These are phyloP conservation scores for Dioscorea zingiberensis DNA, from an alignment of 106 monocot genomes.

Conservation along the genomic window DNA sequence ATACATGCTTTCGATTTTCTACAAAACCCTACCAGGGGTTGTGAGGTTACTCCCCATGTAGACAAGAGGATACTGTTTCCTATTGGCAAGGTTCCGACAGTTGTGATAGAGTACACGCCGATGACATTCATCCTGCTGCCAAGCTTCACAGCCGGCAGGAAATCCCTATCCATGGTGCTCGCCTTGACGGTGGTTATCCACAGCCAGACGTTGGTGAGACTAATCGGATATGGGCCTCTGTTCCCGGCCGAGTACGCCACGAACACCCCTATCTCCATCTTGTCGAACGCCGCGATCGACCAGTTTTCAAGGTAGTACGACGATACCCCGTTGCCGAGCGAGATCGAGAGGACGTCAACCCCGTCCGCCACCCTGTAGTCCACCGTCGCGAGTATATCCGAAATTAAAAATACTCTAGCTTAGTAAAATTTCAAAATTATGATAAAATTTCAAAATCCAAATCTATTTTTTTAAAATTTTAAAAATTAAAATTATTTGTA, in stretches of 20 bases:
- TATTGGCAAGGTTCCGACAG: constrained; percentile 19
- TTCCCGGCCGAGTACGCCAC: constrained; percentile 85
- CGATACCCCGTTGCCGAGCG: constrained; percentile 75
- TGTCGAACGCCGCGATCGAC: constrained; percentile 59
- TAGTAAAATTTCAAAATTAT: constrained; percentile 96
- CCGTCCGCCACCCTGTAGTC: constrained; percentile 74
- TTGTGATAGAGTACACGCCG: constrained; percentile 86
- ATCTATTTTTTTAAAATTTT: too few species aligned
- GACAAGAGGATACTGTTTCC: constrained; percentile 51
- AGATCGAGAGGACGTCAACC: constrained; percentile 84
- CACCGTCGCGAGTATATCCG: constrained; percentile 81
- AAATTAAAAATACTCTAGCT: constrained; percentile 76
- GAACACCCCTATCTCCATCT: constrained; percentile 86
- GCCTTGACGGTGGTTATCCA: constrained; percentile 82
- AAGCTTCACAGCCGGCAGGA: constrained; percentile 48
- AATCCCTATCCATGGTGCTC: constrained; percentile 81
- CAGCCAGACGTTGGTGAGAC: constrained; percentile 71
- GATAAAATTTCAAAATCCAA: too few species aligned
- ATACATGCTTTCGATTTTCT: too few species aligned
- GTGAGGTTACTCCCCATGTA: constrained; percentile 53
- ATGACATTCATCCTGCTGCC: constrained; percentile 41
- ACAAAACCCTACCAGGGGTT: too few species aligned
- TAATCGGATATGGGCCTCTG: constrained; percentile 67
- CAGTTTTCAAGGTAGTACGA: constrained; percentile 66
- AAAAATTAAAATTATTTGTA: too few species aligned